Percentiles rank a stretch among this genome's conserved stretches.
phyloP scores from a whole-genome alignment of 2,329 filamentous ascomycete genomes.

The Phialemonium atrogriseum region DNA sequence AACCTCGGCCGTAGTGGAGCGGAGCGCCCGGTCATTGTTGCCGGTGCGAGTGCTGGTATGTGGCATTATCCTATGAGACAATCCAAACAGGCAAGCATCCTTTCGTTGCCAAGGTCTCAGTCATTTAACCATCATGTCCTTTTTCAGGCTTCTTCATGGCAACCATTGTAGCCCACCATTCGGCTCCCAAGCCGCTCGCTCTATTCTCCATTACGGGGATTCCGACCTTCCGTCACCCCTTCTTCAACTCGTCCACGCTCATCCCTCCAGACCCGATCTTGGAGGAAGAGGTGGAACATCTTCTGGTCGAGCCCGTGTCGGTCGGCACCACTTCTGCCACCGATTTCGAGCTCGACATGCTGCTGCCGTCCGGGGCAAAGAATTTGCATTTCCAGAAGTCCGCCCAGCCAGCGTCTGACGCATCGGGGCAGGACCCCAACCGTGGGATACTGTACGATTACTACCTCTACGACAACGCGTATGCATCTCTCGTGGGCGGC shows the following conservation, averaged over 20 bases:
- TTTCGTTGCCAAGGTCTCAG: background rate
- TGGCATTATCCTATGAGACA: too few relatives aligned
- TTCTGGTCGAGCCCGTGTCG: slow-evolving; percentile 14
- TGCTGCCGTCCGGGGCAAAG: slow-evolving; percentile 18
- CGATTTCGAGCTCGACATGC: slow-evolving; percentile 17
- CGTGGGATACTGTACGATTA: slow-evolving; percentile 23
- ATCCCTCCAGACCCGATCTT: slow-evolving; percentile 18
- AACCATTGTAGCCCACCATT: slow-evolving; percentile 19
- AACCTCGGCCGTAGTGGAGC: slow-evolving; percentile 9
- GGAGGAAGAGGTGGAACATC: slow-evolving; percentile 14
- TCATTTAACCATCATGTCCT: too few relatives aligned
- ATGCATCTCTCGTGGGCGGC: slow-evolving; percentile 16
- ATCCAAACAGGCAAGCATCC: too few relatives aligned
- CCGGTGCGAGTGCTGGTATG: slow-evolving; percentile 25
- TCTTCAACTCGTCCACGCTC: slow-evolving; percentile 25
- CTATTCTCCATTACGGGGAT: slow-evolving; percentile 26
- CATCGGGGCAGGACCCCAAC: slow-evolving; percentile 2
- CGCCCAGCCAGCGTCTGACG: background rate
- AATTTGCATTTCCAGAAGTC: slow-evolving; percentile 13
- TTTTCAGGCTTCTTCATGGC: slow-evolving; percentile 23
- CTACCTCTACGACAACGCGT: slow-evolving; percentile 22
- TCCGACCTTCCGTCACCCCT: slow-evolving; percentile 24
- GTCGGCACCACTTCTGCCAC: slow-evolving; percentile 13
- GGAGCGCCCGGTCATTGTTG: slow-evolving; percentile 20
- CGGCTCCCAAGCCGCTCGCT: slow-evolving; percentile 19